Conservation (phyloP, 768 basidiomycete species). For the Agaricus subrufescens region DNA sequence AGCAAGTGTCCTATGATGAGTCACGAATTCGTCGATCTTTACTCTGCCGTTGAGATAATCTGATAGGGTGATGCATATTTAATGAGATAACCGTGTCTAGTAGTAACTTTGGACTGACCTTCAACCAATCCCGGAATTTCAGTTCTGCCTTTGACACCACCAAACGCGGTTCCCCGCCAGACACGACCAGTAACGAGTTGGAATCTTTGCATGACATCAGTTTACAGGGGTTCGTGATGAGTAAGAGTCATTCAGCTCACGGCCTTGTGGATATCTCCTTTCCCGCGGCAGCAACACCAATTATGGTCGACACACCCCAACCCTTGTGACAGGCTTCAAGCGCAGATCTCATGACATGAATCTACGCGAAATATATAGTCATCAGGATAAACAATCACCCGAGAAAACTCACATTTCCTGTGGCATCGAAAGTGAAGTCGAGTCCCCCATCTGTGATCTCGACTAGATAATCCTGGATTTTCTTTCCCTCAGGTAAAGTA, state of each 20-base stretch:
- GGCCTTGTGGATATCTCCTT: slow-evolving; percentile 92
- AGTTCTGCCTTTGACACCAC: slow-evolving; percentile 96
- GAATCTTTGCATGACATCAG: slow-evolving; percentile 11
- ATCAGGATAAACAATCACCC: neutral
- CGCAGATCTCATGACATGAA: slow-evolving; percentile 90
- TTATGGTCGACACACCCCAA: slow-evolving; percentile 95
- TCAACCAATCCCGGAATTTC: slow-evolving; percentile 93
- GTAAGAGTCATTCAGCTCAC: slow-evolving; percentile 33
- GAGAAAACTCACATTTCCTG: slow-evolving; percentile 63
- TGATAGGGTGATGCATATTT: slow-evolving; percentile 20
- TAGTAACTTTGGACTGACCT: slow-evolving; percentile 38
- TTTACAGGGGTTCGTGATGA: neutral
- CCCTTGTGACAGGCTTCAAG: slow-evolving; percentile 99
- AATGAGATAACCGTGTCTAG: neutral
- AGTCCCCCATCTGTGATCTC: slow-evolving; percentile 95
- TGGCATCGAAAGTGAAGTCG: slow-evolving; percentile 96
- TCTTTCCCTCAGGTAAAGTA: slow-evolving; percentile 67
- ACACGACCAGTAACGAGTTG: slow-evolving; percentile 79
- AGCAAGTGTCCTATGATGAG: slow-evolving; percentile 69
- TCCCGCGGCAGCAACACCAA: slow-evolving; percentile 96
- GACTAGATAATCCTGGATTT: slow-evolving; percentile 85
- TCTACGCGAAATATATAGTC: slow-evolving; percentile 33
- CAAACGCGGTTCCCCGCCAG: slow-evolving; percentile 95
- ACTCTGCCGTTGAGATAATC: slow-evolving; percentile 80
- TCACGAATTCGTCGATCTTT: slow-evolving; percentile 95